Evolutionary conservation across 2,329 filamentous ascomycete genomes (phyloP).

Genomic region (Sporothrix euskadiensis): DNA sequence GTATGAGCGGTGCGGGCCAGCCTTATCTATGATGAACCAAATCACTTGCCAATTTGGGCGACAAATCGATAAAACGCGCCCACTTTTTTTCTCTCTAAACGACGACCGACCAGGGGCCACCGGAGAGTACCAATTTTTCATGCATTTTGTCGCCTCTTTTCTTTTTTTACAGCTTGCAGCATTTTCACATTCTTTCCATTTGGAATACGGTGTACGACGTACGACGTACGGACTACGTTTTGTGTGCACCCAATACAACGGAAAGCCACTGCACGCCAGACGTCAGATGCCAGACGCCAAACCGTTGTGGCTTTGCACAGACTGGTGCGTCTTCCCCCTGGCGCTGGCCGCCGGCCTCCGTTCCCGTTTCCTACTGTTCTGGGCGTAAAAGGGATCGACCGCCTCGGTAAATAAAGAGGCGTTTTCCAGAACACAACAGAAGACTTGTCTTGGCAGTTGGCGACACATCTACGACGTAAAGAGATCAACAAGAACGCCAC

Average conservation of each 20-base stretch:
- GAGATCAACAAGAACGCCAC: neutral
- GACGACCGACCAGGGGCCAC: neutral
- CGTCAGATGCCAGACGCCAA: neutral
- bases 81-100: neutral
- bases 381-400: neutral
- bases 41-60: slow-evolving; percentile 13
- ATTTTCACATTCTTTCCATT: neutral
- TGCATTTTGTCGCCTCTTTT: neutral
- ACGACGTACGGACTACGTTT: too few relatives aligned
- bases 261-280: neutral
- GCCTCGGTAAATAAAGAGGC: neutral
- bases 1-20: slow-evolving; percentile 8
- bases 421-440: slow-evolving; percentile 1
- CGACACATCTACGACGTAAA: neutral
- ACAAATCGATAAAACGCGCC: neutral
- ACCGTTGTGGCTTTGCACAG: neutral
- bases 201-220: too few relatives aligned
- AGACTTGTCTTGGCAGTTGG: neutral
- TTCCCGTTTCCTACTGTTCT: neutral
- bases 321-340: neutral
- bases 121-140: slow-evolving; percentile 1
- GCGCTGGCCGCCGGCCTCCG: slow-evolving; percentile 13
- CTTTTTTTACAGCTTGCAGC: neutral
- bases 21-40: slow-evolving; percentile 16
- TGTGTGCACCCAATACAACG: neutral